Conservation (phyloP, 2,329 filamentous ascomycete genomes). For the Neonectria magnoliae region DNA sequence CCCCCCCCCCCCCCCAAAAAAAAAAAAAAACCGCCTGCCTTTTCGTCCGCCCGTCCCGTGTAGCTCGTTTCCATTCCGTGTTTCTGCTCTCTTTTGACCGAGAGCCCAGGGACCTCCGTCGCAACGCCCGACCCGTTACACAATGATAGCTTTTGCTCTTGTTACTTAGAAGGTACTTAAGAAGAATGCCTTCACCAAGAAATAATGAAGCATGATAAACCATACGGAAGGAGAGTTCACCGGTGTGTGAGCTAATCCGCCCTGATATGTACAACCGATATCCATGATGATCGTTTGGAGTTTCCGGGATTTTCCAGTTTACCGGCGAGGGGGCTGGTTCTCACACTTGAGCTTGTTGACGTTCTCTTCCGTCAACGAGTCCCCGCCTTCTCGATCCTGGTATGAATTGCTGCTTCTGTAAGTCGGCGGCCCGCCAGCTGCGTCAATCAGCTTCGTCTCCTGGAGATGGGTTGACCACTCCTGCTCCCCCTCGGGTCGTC, state of each 20-base stretch:
- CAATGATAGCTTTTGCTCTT: constrained; percentile 34
- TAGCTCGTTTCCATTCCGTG: background rate
- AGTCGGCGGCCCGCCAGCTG: constrained; percentile 52
- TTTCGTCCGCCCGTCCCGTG: background rate
- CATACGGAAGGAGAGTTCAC: background rate
- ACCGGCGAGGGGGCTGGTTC: constrained; percentile 38
- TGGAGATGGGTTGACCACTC: constrained; percentile 56
- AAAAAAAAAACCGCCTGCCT: background rate
- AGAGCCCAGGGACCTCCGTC: constrained; percentile 12
- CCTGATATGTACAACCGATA: constrained; percentile 9
- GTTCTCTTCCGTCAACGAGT: constrained; percentile 65
- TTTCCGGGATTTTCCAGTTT: constrained; percentile 1
- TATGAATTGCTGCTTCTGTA: constrained; percentile 48
- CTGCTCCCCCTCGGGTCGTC: constrained; percentile 50
- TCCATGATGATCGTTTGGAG: background rate
- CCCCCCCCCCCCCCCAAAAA: no score
- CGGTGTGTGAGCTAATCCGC: background rate
- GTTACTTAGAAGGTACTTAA: constrained; percentile 13
- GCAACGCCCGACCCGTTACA: constrained; percentile 33
- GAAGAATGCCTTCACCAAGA: constrained; percentile 9
- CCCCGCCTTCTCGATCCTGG: constrained; percentile 49
- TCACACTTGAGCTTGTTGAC: constrained; percentile 58
- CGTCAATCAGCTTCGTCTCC: constrained; percentile 59
- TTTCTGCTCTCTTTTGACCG: background rate
- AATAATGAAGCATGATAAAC: background rate